phyloP scores from a whole-genome alignment of 208 protist genomes.

The Trypanosoma mega region DNA sequence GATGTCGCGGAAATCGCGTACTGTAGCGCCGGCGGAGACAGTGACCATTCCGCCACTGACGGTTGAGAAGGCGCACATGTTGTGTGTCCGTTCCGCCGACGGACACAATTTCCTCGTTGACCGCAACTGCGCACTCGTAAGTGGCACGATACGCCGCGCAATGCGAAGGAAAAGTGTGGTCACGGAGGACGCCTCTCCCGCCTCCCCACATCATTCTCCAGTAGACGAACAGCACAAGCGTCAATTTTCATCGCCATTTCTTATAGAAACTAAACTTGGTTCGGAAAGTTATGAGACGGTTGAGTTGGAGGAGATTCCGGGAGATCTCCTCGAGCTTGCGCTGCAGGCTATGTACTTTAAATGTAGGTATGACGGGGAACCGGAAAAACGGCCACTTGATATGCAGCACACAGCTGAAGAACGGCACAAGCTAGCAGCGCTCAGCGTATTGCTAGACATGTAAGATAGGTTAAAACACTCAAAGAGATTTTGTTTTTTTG shows the following conservation, averaged over 20 bases:
- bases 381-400: conserved; percentile 45
- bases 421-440: conserved; percentile 39
- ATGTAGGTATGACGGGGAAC: conserved; percentile 60
- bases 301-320: conserved; percentile 38
- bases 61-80: conserved; percentile 43
- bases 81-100: conserved; percentile 53
- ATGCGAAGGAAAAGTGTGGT: conserved; percentile 10
- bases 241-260: too few species aligned
- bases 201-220: too few species aligned
- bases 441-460: conserved; percentile 46
- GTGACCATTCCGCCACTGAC: conserved; percentile 14
- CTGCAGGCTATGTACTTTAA: conserved; percentile 70
- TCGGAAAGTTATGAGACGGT: conserved; percentile 46
- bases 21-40: conserved; percentile 6
- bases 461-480: conserved; percentile 15
- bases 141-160: conserved; percentile 30
- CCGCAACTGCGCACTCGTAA: conserved; percentile 70
- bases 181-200: not conserved
- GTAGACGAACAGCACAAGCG: too few species aligned
- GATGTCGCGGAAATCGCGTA: conserved; percentile 17
- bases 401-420: conserved; percentile 11
- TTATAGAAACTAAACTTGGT: conserved; percentile 14
- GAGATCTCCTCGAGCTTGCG: conserved; percentile 43
- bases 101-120: conserved; percentile 64
- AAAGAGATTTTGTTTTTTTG: too few species aligned